Conservation (phyloP, 352 stramenopile species). For the Bremia lactucae region DNA sequence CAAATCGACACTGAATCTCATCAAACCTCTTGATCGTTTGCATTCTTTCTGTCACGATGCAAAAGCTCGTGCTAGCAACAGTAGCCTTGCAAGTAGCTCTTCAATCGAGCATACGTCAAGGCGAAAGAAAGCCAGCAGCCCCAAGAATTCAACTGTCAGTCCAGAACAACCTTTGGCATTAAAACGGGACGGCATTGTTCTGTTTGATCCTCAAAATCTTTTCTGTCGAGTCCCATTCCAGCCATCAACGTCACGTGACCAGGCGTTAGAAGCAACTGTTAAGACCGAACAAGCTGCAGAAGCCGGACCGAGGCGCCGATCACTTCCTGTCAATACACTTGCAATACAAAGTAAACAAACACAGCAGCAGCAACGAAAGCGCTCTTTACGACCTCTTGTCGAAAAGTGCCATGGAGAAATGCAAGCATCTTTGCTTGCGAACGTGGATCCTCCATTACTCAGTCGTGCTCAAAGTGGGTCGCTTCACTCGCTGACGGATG, state of each 20-base stretch:
- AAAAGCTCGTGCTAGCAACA: slow-evolving; percentile 14
- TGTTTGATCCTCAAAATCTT: slow-evolving; percentile 37
- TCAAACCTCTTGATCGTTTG: slow-evolving; percentile 14
- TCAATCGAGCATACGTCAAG: slow-evolving; percentile 5
- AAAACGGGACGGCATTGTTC: slow-evolving; percentile 23
- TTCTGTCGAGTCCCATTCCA: slow-evolving; percentile 7
- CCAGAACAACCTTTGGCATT: slow-evolving; percentile 7
- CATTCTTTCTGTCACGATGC: slow-evolving; percentile 19
- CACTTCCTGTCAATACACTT: slow-evolving; percentile 36
- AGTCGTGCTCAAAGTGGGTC: slow-evolving; percentile 32
- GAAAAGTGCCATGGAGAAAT: slow-evolving; percentile 2
- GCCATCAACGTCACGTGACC: slow-evolving; percentile 13
- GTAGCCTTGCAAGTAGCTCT: slow-evolving; percentile 11
- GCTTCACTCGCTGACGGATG: slow-evolving; percentile 35
- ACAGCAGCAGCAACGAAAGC: slow-evolving; percentile 20
- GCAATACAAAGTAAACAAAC: slow-evolving; percentile 19
- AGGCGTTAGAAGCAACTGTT: slow-evolving; percentile 6
- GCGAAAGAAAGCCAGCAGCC: slow-evolving; percentile 3
- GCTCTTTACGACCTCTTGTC: slow-evolving; percentile 5
- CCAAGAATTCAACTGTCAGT: slow-evolving; percentile 6
- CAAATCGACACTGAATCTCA: slow-evolving; percentile 9
- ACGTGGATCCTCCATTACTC: slow-evolving; percentile 21
- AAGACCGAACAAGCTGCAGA: slow-evolving; percentile 10
- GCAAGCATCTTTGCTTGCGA: slow-evolving; percentile 16
- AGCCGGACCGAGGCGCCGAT: slow-evolving; percentile 23